phyloP scores from a whole-genome alignment of 495 filamentous ascomycete genomes.

The Podospora comata region DNA sequence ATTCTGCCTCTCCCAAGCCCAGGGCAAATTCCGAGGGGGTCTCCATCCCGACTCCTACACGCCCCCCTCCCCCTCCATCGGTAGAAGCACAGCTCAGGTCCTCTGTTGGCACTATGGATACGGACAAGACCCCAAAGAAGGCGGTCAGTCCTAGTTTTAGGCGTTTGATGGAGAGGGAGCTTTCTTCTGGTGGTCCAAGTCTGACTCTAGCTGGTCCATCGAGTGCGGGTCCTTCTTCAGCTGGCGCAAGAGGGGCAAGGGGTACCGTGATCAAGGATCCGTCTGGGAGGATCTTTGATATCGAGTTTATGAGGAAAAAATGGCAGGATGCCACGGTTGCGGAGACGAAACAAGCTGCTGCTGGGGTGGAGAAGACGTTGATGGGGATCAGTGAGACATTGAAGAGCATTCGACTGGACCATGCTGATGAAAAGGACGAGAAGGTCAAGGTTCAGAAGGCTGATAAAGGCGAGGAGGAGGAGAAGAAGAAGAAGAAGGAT shows the following conservation, averaged over 20 bases:
- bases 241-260: too few species aligned
- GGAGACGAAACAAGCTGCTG: too few species aligned
- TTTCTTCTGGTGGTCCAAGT: background rate
- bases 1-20: background rate
- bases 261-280: too few species aligned
- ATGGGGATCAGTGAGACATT: too few species aligned
- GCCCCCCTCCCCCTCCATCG: background rate
- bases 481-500: background rate
- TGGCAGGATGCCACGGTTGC: too few species aligned
- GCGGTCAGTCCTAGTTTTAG: background rate
- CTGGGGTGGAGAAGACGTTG: too few species aligned
- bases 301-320: too few species aligned
- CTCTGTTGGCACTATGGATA: background rate
- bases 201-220: background rate
- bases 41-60: background rate
- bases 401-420: too few species aligned
- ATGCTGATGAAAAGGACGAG: background rate
- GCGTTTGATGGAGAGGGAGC: background rate
- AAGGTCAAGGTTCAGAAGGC: background rate
- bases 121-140: background rate
- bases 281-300: too few species aligned
- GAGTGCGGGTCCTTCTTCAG: too few species aligned
- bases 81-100: background rate
- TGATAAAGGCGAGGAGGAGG: background rate
- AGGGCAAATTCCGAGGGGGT: background rate